These are phyloP conservation scores for Pichia cactophila DNA, from an alignment of 1,139 yeast genomes.

Conservation along the genomic window DNA sequence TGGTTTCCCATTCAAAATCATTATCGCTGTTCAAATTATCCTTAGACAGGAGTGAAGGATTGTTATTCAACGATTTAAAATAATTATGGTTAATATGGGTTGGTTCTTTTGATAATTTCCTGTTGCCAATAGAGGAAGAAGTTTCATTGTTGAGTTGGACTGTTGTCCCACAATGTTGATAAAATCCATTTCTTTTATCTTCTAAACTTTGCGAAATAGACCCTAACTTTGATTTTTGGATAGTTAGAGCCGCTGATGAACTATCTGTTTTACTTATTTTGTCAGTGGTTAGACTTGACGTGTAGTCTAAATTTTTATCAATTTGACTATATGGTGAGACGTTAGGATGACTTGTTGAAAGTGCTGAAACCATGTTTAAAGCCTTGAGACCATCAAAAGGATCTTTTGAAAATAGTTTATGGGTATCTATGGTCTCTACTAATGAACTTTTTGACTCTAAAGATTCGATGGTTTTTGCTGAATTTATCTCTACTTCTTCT, in stretches of 20 bases:
- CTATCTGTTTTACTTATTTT: not conserved
- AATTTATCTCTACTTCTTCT: no score
- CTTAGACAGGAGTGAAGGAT: no score
- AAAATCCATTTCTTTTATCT: slow-evolving; percentile 4
- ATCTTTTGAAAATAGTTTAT: not conserved
- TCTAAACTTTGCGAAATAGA: not conserved
- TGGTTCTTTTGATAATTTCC: no score
- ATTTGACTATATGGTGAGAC: not conserved
- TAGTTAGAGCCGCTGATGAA: not conserved
- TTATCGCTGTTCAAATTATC: not conserved
- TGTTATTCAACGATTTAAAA: no score
- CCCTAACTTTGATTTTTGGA: not conserved
- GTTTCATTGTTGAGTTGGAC: not conserved
- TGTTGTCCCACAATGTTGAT: slow-evolving; percentile 1
- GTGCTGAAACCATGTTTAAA: slow-evolving; percentile 5
- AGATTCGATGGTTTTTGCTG: not conserved
- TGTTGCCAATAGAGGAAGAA: not conserved
- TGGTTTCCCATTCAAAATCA: slow-evolving; percentile 6
- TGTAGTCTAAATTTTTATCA: not conserved
- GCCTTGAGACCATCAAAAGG: not conserved
- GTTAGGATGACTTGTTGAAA: slow-evolving; percentile 4
- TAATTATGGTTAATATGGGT: no score
- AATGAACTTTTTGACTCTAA: no score
- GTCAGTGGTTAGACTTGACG: not conserved
- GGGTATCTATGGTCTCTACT: not conserved